Conservation (phyloP, 768 basidiomycete genomes). For the Tulasnella sp. region DNA sequence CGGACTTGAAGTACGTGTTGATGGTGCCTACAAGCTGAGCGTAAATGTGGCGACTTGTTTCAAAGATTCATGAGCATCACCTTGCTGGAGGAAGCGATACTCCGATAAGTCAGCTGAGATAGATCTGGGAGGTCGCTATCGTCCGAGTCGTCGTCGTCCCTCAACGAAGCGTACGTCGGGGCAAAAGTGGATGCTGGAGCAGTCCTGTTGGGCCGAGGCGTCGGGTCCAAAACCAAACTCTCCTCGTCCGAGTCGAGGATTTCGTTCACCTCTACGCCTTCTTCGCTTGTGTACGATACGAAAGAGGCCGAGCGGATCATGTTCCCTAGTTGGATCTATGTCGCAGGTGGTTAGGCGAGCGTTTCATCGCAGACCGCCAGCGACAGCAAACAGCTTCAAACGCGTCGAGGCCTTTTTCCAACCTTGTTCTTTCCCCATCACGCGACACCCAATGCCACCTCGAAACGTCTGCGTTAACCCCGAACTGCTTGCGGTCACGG, state of each 20-base stretch:
- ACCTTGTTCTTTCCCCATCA: background rate
- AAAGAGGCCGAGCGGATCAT: background rate
- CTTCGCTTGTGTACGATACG: background rate
- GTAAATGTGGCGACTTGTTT: background rate
- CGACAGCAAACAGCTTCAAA: background rate
- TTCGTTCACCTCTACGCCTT: background rate
- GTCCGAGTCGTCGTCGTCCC: background rate
- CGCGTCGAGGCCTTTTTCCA: background rate
- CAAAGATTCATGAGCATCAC: background rate
- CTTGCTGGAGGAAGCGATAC: background rate
- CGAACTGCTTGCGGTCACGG: background rate
- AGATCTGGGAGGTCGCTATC: background rate
- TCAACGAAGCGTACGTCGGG: background rate
- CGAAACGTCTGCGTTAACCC: background rate
- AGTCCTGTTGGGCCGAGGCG: background rate
- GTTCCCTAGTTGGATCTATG: background rate
- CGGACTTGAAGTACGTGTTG: background rate
- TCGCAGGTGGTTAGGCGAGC: background rate
- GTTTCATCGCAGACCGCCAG: background rate
- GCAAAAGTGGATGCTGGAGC: background rate
- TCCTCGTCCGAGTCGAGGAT: constrained; percentile 8
- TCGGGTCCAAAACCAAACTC: background rate
- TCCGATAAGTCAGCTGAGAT: background rate
- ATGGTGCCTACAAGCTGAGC: background rate
- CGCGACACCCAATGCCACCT: background rate